These are phyloP conservation scores for Dactylellina drechsleri DNA, from an alignment of 2,329 filamentous ascomycete species.

Conservation along the genomic window DNA sequence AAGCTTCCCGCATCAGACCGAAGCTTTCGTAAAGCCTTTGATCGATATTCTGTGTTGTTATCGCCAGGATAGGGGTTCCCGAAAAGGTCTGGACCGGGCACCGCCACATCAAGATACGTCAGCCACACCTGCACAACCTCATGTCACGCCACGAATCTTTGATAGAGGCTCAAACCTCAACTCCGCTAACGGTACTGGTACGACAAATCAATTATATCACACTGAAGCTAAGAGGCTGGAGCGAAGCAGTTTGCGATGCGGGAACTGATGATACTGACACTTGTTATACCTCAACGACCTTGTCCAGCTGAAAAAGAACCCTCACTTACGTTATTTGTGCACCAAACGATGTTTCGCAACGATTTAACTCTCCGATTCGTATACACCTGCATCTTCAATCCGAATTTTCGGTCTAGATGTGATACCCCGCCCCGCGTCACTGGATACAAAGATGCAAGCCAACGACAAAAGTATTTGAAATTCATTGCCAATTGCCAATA, in stretches of 20 bases:
- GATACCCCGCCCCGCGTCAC: constrained; percentile 7
- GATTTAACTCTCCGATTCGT: not conserved
- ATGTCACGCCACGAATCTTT: constrained; percentile 25
- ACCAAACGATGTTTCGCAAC: constrained; percentile 34
- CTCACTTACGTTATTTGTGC: constrained; percentile 27
- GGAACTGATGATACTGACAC: constrained; percentile 6
- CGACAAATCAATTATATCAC: no score
- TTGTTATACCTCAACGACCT: constrained; percentile 31
- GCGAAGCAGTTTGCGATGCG: constrained; percentile 11
- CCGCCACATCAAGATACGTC: constrained; percentile 43
- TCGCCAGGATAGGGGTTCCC: constrained; percentile 37
- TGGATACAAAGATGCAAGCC: constrained; percentile 20
- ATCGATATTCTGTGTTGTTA: constrained; percentile 24
- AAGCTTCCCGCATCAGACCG: constrained; percentile 29
- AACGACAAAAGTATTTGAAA: constrained; percentile 32
- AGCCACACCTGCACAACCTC: constrained; percentile 43
- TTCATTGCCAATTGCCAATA: not conserved
- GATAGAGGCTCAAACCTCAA: constrained; percentile 6
- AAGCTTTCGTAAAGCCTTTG: not conserved
- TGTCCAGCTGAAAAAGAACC: constrained; percentile 45
- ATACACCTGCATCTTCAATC: not conserved
- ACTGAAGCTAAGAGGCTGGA: not conserved
- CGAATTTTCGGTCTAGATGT: not conserved
- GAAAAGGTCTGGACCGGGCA: constrained; percentile 44
- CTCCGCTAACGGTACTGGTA: not conserved